Evolutionary conservation across 345 rosid genomes (phyloP), one percentile per base, ranked within the genome.

Genomic region (Salix caprea): DNA sequence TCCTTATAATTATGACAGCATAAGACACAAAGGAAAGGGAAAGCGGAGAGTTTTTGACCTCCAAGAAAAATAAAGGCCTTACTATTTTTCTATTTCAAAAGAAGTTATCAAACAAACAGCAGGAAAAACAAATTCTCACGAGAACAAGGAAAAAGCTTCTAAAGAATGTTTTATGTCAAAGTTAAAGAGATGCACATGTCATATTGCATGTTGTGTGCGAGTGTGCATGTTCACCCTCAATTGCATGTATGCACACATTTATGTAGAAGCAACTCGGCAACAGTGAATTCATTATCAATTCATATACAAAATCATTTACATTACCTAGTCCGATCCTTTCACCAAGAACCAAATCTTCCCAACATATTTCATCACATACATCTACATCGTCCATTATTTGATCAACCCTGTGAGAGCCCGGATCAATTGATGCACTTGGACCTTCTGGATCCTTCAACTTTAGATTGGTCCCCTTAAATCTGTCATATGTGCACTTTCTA

Each of bases 251-350:
- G 32, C 42, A 68, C n/a, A 40, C 9, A 16, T 4, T 71, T 30
- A 64, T 37, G 34, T 34, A 61, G 28, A 34, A 21, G 21, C 26
- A 32, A 11, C 30, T 52, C 16, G 15, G 9, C 39, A 44, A 71
- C 44, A 39, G 50, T 61, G 28, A 72, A 52, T 80, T 18, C 48
- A 56, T 21, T 71, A 81, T 77, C 50, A 62, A 67, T 73, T 44
- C n/a, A n/a, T 32, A 24, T 4, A 42, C 73, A 74, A 21, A 65
- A 52, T 71, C 75, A 74, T 69, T 54, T 48, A 36, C 76, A 74
- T 79, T 90, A 96, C 99, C 99, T 89, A 96, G 83, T 87, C 99
- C 99, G 90, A 96, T 94, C 84, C 99, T 91, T 80, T 94, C 99
- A 78, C 96, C 98, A 78, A 96, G 66, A 86, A 94, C 89, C 89